These are phyloP conservation scores for Huntiella moniliformis DNA, from an alignment of 2,329 filamentous ascomycete genomes.

Conservation along the genomic window DNA sequence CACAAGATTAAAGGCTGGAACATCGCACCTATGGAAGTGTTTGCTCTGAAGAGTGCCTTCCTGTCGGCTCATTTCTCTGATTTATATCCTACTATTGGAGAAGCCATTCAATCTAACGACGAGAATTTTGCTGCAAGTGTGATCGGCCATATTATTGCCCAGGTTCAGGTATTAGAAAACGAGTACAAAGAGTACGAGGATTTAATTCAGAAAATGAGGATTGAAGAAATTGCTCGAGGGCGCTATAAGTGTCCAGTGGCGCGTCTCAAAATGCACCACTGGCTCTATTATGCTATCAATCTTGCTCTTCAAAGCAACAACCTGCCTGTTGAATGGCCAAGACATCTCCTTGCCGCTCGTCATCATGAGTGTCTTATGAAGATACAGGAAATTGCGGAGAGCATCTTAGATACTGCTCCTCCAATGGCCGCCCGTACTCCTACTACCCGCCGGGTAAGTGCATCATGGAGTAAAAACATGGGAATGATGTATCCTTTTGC, in stretches of 20 bases:
- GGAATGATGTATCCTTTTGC: constrained; percentile 12
- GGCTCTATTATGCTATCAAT: constrained; percentile 7
- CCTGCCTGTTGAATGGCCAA: not conserved
- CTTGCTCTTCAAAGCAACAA: constrained; percentile 1
- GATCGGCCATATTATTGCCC: not conserved
- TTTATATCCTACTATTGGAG: constrained; percentile 7
- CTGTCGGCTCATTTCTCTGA: constrained; percentile 3
- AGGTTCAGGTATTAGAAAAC: constrained; percentile 1
- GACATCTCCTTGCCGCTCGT: not conserved
- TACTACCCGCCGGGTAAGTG: not conserved
- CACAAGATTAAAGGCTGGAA: constrained; percentile 7
- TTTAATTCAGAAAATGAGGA: not conserved
- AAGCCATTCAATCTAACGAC: not conserved
- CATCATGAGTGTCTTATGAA: constrained; percentile 2
- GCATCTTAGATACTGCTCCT: constrained; percentile 6
- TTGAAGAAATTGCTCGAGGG: not conserved
- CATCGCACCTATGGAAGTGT: not conserved
- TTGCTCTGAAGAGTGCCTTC: constrained; percentile 5
- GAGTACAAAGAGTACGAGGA: constrained; percentile 2
- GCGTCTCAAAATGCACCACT: constrained; percentile 9
- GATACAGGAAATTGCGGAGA: constrained; percentile 6
- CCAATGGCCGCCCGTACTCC: not conserved
- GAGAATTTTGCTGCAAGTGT: constrained; percentile 5
- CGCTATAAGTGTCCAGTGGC: constrained; percentile 9
- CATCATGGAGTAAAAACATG: constrained; percentile 9